A percentile compares a stretch with the other conserved stretches of the same genome.
phyloP scores from a whole-genome alignment of 2,329 filamentous ascomycete genomes.

The Colletotrichum plurivorum region DNA sequence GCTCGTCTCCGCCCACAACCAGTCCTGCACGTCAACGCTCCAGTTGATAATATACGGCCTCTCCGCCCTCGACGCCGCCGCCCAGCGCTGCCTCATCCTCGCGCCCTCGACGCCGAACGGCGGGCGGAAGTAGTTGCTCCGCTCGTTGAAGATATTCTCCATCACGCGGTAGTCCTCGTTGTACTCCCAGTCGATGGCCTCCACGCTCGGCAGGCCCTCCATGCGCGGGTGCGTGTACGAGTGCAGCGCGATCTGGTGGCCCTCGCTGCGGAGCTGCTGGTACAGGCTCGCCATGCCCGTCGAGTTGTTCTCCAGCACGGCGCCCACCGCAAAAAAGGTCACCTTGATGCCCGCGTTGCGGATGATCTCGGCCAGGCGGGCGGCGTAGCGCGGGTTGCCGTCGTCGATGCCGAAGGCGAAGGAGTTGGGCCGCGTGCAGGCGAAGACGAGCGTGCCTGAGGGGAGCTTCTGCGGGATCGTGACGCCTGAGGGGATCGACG shows the following conservation, averaged over 20 bases:
- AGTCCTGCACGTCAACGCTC: slow-evolving; percentile 81
- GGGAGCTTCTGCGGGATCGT: slow-evolving; percentile 72
- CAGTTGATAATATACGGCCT: slow-evolving; percentile 75
- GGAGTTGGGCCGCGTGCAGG: slow-evolving; percentile 76
- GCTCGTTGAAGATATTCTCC: slow-evolving; percentile 52
- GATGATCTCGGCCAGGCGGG: slow-evolving; percentile 69
- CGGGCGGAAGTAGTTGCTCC: slow-evolving; percentile 73
- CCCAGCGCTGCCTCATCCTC: slow-evolving; percentile 74
- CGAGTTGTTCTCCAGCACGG: slow-evolving; percentile 68
- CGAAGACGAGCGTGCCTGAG: slow-evolving; percentile 72
- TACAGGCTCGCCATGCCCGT: slow-evolving; percentile 77
- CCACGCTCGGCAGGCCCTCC: slow-evolving; percentile 67
- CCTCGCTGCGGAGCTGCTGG: slow-evolving; percentile 71
- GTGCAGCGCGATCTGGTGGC: slow-evolving; percentile 79
- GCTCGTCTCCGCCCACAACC: slow-evolving; percentile 73
- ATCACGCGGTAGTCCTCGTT: slow-evolving; percentile 68
- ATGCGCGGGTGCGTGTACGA: slow-evolving; percentile 79
- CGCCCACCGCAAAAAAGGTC: slow-evolving; percentile 80
- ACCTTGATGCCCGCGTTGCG: slow-evolving; percentile 73
- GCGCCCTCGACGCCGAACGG: slow-evolving; percentile 79
- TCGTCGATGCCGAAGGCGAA: slow-evolving; percentile 83
- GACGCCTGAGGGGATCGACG: slow-evolving; percentile 64
- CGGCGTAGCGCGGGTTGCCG: slow-evolving; percentile 64
- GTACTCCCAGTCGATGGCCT: slow-evolving; percentile 74
- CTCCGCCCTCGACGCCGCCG: slow-evolving; percentile 62